Evolutionary conservation across 768 basidiomycete genomes (phyloP).

Genomic region (Pisolithus microcarpus): DNA sequence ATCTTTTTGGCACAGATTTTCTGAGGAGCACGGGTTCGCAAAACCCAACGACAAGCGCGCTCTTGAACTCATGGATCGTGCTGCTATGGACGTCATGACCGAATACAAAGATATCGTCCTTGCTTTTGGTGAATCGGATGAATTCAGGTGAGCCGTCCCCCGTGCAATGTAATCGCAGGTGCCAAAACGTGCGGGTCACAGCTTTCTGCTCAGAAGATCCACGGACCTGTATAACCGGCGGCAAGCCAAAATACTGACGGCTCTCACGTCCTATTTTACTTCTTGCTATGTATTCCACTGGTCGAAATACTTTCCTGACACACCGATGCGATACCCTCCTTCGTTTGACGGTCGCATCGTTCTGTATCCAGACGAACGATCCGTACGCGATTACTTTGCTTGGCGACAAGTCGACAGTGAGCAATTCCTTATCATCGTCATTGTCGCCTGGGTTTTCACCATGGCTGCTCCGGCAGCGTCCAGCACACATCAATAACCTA

Average conservation of each 20-base stretch:
- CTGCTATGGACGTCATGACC: constrained; percentile 75
- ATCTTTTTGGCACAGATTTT: constrained; percentile 49
- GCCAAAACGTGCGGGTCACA: constrained; percentile 24
- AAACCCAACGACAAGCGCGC: constrained; percentile 93
- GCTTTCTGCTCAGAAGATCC: constrained; percentile 78
- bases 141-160: constrained; percentile 67
- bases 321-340: constrained; percentile 71
- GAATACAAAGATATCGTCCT: constrained; percentile 78
- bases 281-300: constrained; percentile 86
- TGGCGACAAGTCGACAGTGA: constrained; percentile 96
- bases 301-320: constrained; percentile 69
- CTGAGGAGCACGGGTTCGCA: constrained; percentile 69
- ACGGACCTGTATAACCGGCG: constrained; percentile 81
- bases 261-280: constrained; percentile 82
- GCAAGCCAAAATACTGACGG: constrained; percentile 77
- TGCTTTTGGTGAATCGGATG: constrained; percentile 95
- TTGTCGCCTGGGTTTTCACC: constrained; percentile 4
- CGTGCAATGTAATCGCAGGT: not conserved
- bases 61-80: constrained; percentile 85
- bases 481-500: constrained; percentile 96
- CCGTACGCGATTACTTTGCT: constrained; percentile 85
- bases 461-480: constrained; percentile 12
- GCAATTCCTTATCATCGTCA: constrained; percentile 21
- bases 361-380: constrained; percentile 64
- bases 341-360: constrained; percentile 89